Evolutionary conservation across 768 basidiomycete species (phyloP).

Genomic region (Trametes meyenii): DNA sequence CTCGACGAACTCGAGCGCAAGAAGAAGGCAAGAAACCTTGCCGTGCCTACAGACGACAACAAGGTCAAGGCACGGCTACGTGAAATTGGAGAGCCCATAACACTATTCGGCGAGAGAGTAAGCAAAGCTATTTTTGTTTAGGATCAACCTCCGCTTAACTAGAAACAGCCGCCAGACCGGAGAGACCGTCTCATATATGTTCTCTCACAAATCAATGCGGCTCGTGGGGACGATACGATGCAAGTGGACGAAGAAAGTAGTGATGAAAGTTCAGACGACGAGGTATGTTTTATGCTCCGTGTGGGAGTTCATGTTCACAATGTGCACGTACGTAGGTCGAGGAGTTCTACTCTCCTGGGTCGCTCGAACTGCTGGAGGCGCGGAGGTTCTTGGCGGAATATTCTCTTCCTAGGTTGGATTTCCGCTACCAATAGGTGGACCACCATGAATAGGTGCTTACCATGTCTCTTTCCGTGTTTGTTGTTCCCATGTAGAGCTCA

Average conservation of each 20-base stretch:
- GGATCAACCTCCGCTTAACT: slow-evolving; percentile 9
- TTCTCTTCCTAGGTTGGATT: slow-evolving; percentile 92
- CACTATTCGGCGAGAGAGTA: slow-evolving; percentile 96
- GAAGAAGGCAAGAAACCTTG: slow-evolving; percentile 91
- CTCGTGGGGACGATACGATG: slow-evolving; percentile 80
- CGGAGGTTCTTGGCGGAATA: slow-evolving; percentile 88
- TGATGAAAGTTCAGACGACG: slow-evolving; percentile 76
- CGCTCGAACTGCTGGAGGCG: slow-evolving; percentile 83
- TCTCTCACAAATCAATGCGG: slow-evolving; percentile 89
- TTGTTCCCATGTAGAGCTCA: slow-evolving; percentile 79
- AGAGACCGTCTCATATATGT: slow-evolving; percentile 95
- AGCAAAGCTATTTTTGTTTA: slow-evolving; percentile 34
- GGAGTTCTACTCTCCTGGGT: slow-evolving; percentile 95
- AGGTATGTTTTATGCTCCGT: slow-evolving; percentile 45
- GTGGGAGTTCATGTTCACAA: not conserved
- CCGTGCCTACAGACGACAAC: slow-evolving; percentile 96
- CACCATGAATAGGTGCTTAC: slow-evolving; percentile 76
- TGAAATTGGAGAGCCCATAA: slow-evolving; percentile 96
- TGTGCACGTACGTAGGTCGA: slow-evolving; percentile 64
- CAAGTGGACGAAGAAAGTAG: slow-evolving; percentile 71
- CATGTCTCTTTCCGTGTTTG: slow-evolving; percentile 42
- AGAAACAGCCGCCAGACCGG: slow-evolving; percentile 83
- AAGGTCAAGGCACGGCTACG: slow-evolving; percentile 87
- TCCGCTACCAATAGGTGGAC: slow-evolving; percentile 53
- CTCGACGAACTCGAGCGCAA: slow-evolving; percentile 97